These are phyloP conservation scores for Gossypium schwendimanii DNA, from an alignment of 441 rosid genomes.

Conservation along the genomic window DNA sequence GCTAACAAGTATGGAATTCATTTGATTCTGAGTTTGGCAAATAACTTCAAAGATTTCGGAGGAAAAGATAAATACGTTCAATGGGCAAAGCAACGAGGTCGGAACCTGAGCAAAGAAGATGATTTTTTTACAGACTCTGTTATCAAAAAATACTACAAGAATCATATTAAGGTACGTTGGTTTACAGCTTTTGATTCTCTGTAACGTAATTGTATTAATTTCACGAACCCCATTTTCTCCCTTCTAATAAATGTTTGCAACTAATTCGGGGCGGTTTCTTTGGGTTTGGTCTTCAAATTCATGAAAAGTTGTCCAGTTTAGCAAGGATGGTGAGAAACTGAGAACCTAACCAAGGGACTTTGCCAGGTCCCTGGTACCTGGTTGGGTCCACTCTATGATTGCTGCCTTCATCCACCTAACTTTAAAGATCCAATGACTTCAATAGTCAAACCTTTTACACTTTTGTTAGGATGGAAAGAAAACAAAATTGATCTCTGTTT, in stretches of 20 bases:
- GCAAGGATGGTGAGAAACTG: not conserved
- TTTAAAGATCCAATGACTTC: not conserved
- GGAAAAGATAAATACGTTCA: constrained; percentile 26
- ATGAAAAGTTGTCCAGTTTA: not conserved
- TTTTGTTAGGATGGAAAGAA: not conserved
- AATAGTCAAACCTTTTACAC: not conserved
- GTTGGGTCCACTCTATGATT: constrained; percentile 2
- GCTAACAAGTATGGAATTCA: constrained; percentile 19
- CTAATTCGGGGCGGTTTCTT: not conserved
- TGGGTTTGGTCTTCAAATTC: not conserved
- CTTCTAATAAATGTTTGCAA: not conserved
- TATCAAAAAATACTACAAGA: constrained; percentile 26
- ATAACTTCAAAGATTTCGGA: constrained; percentile 29
- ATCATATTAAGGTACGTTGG: constrained; percentile 28
- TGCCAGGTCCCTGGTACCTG: not conserved
- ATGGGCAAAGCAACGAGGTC: constrained; percentile 30
- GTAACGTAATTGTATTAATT: not conserved
- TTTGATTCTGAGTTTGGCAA: constrained; percentile 33
- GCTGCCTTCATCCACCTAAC: not conserved
- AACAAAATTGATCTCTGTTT: not conserved
- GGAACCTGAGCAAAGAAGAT: constrained; percentile 17
- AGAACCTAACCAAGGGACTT: constrained; percentile 1
- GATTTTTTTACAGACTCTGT: constrained; percentile 26
- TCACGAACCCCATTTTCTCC: not conserved
- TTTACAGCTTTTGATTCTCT: constrained; percentile 1